A percentile compares a stretch with the other conserved stretches of the same genome.
Conservation (phyloP, 768 basidiomycete species). For the Zangia roseola region DNA sequence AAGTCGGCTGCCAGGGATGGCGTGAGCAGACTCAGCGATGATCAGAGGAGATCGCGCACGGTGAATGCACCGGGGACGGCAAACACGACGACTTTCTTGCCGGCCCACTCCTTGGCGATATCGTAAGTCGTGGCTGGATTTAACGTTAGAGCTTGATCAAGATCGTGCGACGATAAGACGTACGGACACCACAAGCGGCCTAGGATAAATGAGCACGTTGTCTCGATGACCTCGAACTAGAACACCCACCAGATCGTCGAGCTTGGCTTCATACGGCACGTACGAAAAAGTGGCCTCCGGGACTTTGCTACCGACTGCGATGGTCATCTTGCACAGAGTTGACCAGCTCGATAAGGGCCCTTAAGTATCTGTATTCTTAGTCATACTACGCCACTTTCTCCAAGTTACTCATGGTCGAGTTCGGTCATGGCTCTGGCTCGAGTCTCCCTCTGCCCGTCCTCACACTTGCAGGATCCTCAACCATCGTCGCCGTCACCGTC, state of each 20-base stretch:
- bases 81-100: slow-evolving; percentile 79
- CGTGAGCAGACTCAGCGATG: background rate
- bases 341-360: no score
- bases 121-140: slow-evolving; percentile 52
- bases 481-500: slow-evolving; percentile 68
- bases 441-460: slow-evolving; percentile 58
- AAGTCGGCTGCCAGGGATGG: slow-evolving; percentile 35
- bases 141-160: slow-evolving; percentile 1
- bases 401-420: background rate
- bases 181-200: slow-evolving; percentile 66
- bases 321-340: slow-evolving; percentile 17
- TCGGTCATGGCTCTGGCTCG: slow-evolving; percentile 55
- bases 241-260: slow-evolving; percentile 56
- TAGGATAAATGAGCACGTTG: slow-evolving; percentile 24
- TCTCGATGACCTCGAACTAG: slow-evolving; percentile 8
- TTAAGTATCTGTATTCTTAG: no score
- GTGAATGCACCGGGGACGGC: slow-evolving; percentile 83
- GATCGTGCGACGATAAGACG: slow-evolving; percentile 26
- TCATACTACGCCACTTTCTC: background rate
- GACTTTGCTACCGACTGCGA: slow-evolving; percentile 53
- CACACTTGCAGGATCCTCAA: slow-evolving; percentile 57
- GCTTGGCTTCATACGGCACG: slow-evolving; percentile 59
- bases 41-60: slow-evolving; percentile 37
- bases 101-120: slow-evolving; percentile 64
- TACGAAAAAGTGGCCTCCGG: slow-evolving; percentile 48